Percentiles rank a stretch among this genome's conserved stretches.
phyloP scores from a whole-genome alignment of 805 yeast genomes.

The Candida maesae region DNA sequence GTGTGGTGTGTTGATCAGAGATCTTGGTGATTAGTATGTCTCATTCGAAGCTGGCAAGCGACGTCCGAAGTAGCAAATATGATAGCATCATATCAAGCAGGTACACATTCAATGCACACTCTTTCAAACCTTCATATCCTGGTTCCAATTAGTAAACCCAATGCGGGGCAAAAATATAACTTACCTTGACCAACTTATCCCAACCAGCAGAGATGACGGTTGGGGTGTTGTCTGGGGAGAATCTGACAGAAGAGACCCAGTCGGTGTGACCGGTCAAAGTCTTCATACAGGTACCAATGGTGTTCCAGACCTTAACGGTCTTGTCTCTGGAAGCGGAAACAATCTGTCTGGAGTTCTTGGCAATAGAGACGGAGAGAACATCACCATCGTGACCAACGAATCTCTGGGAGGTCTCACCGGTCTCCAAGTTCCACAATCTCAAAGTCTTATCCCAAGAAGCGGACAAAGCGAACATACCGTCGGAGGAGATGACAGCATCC shows the following conservation, averaged over 20 bases:
- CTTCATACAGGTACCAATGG: conserved; percentile 94
- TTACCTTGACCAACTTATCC: conserved; percentile 98
- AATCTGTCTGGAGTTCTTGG: conserved; percentile 95
- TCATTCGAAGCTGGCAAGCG: conserved; percentile 71
- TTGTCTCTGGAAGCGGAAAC: conserved; percentile 99
- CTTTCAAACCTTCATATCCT: background rate
- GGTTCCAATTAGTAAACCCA: too few relatives aligned
- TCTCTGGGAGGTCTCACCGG: conserved; percentile 92
- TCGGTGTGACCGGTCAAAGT: conserved; percentile 94
- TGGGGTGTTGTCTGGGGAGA: conserved; percentile 80
- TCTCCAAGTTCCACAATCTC: conserved; percentile 95
- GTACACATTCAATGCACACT: background rate
- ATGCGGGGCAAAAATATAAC: too few relatives aligned
- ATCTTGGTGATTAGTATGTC: conserved; percentile 98
- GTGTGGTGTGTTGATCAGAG: conserved; percentile 64
- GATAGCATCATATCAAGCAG: conserved; percentile 62
- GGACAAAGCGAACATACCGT: conserved; percentile 95
- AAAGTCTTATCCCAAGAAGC: conserved; percentile 99
- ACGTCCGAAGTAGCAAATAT: conserved; percentile 99
- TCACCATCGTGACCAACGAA: conserved; percentile 98
- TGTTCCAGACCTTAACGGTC: conserved; percentile 99
- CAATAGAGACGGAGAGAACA: conserved; percentile 94
- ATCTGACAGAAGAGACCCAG: conserved; percentile 98
- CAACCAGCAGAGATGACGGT: conserved; percentile 96
- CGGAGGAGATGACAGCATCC: conserved; percentile 96